phyloP scores from a whole-genome alignment of 2,329 filamentous ascomycete species.

The Aureobasidium sp. region DNA sequence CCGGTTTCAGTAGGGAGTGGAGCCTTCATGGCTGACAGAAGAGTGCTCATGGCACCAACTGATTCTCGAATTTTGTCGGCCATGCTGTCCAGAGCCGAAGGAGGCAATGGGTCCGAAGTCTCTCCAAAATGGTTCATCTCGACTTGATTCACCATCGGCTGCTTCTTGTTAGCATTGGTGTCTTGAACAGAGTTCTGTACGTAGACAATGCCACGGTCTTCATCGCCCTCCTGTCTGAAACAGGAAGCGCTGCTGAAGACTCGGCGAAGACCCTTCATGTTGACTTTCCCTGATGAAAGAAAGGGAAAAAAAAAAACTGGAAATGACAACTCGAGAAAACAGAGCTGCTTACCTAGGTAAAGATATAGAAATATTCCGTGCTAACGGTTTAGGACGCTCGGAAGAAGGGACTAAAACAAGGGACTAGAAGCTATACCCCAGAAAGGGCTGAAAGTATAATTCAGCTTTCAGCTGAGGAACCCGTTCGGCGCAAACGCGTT shows the following conservation, averaged over 20 bases:
- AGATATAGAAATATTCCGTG: constrained; percentile 3
- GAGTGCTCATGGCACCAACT: constrained; percentile 23
- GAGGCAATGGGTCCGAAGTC: constrained; percentile 17
- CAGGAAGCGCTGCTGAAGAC: constrained; percentile 9
- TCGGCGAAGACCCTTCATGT: constrained; percentile 14
- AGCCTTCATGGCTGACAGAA: constrained; percentile 28
- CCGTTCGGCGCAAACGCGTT: neutral
- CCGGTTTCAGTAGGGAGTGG: constrained; percentile 36
- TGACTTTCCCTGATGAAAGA: neutral
- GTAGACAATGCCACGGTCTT: neutral
- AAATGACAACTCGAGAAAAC: neutral
- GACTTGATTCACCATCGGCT: constrained; percentile 13
- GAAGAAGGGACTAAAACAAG: constrained; percentile 7
- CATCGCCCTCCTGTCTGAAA: neutral
- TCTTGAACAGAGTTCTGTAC: neutral
- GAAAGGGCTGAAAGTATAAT: constrained; percentile 7
- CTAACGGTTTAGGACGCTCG: neutral
- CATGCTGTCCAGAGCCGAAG: constrained; percentile 24
- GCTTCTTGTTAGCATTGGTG: constrained; percentile 2
- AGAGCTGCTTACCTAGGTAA: constrained; percentile 1
- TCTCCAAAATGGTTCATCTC: constrained; percentile 15
- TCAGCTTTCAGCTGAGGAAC: constrained; percentile 9
- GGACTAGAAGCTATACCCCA: constrained; percentile 8
- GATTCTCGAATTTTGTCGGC: constrained; percentile 22
- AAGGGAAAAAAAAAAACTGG: neutral